Evolutionary conservation across 306 rosid genomes (phyloP).

Genomic region (Inga leiocalycina): DNA sequence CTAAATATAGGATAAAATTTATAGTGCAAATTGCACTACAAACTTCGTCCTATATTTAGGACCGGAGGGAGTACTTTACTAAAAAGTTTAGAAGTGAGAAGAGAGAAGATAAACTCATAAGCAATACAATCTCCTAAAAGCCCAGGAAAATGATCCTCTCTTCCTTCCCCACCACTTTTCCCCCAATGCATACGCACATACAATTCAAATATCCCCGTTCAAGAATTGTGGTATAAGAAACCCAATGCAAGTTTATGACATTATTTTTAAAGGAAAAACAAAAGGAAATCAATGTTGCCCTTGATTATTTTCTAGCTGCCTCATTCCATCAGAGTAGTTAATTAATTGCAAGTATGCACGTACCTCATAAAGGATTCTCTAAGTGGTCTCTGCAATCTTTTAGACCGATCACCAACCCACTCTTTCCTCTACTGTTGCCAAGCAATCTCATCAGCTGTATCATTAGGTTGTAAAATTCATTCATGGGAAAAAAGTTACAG

Average conservation of each 20-base stretch:
- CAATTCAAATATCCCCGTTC: constrained; percentile 15
- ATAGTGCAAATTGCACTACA: too few relatives aligned
- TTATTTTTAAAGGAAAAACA: background rate
- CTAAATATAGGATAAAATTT: too few relatives aligned
- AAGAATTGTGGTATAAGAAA: constrained; percentile 9
- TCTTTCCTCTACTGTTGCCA: constrained; percentile 67
- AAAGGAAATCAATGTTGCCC: background rate
- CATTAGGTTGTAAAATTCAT: constrained; percentile 20
- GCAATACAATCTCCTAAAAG: too few relatives aligned
- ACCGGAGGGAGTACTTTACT: too few relatives aligned
- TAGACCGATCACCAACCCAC: constrained; percentile 63
- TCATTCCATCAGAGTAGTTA: background rate
- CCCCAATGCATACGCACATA: background rate
- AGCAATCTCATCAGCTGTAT: constrained; percentile 69
- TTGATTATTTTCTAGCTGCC: background rate
- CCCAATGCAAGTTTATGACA: background rate
- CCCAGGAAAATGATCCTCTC: background rate
- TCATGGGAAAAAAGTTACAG: background rate
- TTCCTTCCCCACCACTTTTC: background rate
- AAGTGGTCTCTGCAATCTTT: constrained; percentile 40
- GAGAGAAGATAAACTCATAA: too few relatives aligned
- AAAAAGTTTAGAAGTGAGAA: too few relatives aligned
- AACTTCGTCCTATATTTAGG: too few relatives aligned
- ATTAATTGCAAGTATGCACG: constrained; percentile 1
- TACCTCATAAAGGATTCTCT: constrained; percentile 69